Conservation (phyloP, 2,329 filamentous ascomycete genomes). For the Tolypocladium album region DNA sequence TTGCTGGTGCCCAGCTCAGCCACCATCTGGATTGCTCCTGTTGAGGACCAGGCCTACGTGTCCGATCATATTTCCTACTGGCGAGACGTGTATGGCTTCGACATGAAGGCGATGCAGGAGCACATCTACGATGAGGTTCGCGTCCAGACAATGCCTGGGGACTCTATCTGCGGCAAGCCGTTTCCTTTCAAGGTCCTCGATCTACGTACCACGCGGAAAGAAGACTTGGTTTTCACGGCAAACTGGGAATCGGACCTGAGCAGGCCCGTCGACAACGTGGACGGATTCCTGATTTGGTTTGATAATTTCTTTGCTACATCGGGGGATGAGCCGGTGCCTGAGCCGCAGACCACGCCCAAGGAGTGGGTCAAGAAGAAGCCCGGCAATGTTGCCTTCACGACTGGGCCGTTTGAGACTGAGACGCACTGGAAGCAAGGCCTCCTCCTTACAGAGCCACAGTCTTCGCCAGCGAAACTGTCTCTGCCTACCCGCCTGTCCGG, state of each 20-base stretch:
- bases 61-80: constrained; percentile 74
- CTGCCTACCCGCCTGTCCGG: constrained; percentile 52
- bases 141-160: constrained; percentile 57
- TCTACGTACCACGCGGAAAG: constrained; percentile 58
- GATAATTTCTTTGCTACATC: constrained; percentile 80
- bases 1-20: constrained; percentile 81
- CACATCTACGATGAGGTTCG: constrained; percentile 75
- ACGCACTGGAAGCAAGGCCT: constrained; percentile 91
- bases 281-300: constrained; percentile 88
- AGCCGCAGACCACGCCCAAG: constrained; percentile 44
- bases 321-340: constrained; percentile 36
- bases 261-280: constrained; percentile 56
- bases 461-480: constrained; percentile 33
- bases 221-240: constrained; percentile 67
- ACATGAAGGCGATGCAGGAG: constrained; percentile 83
- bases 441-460: constrained; percentile 54
- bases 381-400: constrained; percentile 75
- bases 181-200: constrained; percentile 65
- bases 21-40: constrained; percentile 71
- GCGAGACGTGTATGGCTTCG: constrained; percentile 88
- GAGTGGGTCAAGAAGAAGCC: constrained; percentile 46
- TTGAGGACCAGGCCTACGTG: constrained; percentile 68
- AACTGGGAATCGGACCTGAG: constrained; percentile 53
- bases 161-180: constrained; percentile 47
- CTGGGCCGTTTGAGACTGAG: constrained; percentile 61